Conservation (phyloP, 768 basidiomycete species). For the Suillus tomentosus region DNA sequence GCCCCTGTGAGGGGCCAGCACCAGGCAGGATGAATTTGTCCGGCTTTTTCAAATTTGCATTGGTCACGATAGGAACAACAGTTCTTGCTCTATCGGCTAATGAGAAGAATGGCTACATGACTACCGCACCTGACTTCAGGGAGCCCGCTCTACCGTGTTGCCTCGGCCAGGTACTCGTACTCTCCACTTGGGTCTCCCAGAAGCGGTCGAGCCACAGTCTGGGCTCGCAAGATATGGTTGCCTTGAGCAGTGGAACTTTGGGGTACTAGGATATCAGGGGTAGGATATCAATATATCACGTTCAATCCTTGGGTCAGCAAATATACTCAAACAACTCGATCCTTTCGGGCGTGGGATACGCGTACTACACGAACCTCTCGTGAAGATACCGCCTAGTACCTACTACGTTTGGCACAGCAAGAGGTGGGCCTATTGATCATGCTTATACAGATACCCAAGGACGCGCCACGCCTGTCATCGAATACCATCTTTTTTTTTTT, state of each 20-base stretch:
- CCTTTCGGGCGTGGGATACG: conserved; percentile 69
- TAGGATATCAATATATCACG: neutral
- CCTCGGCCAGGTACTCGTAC: neutral
- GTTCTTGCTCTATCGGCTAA: neutral
- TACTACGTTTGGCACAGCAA: conserved; percentile 41
- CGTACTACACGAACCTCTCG: conserved; percentile 7
- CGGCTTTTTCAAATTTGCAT: neutral
- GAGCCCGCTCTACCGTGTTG: too few species aligned
- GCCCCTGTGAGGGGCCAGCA: too few species aligned
- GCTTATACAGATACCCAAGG: neutral
- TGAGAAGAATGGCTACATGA: conserved; percentile 1
- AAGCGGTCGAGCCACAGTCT: conserved; percentile 61
- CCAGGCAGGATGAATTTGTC: neutral
- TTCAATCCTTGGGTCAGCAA: conserved; percentile 40
- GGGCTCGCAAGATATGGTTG: conserved; percentile 64
- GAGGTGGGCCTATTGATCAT: conserved; percentile 36
- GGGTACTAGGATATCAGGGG: too few species aligned
- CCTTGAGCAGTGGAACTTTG: conserved; percentile 28
- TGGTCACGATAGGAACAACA: neutral
- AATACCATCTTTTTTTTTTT: conserved; percentile 43
- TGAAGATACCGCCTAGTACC: neutral
- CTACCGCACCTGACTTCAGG: conserved; percentile 20
- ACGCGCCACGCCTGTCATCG: conserved; percentile 57
- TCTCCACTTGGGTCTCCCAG: conserved; percentile 46
- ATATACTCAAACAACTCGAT: conserved; percentile 55